These are phyloP conservation scores for Aspergillus cavernicola DNA, from an alignment of 495 filamentous ascomycete genomes.

Conservation along the genomic window DNA sequence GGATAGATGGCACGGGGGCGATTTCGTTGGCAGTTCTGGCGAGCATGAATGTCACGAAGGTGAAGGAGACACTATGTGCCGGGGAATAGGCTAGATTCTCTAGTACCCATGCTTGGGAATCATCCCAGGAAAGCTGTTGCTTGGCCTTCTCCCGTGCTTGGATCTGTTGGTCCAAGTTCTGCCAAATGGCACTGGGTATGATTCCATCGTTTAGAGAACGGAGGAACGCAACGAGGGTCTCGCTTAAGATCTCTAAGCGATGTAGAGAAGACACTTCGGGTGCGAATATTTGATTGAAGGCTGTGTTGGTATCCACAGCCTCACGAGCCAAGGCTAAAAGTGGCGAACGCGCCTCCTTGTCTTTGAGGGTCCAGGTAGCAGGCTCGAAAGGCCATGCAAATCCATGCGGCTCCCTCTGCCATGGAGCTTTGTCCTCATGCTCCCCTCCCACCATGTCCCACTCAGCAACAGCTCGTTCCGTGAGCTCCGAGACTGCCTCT, in stretches of 20 bases:
- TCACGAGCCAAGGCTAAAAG: slow-evolving; percentile 50
- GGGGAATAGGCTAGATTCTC: slow-evolving; percentile 69
- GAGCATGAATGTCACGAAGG: slow-evolving; percentile 80
- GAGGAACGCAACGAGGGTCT: slow-evolving; percentile 68
- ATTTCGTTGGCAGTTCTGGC: slow-evolving; percentile 47
- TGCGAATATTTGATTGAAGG: slow-evolving; percentile 54
- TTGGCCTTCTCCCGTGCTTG: slow-evolving; percentile 47
- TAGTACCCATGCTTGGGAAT: slow-evolving; percentile 63
- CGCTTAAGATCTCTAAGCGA: slow-evolving; percentile 65
- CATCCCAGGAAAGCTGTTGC: slow-evolving; percentile 50
- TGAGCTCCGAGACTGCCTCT: slow-evolving; percentile 71
- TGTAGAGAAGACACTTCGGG: slow-evolving; percentile 57
- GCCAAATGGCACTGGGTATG: slow-evolving; percentile 65
- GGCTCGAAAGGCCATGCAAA: slow-evolving; percentile 73
- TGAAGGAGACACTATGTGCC: slow-evolving; percentile 78
- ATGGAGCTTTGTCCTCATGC: slow-evolving; percentile 45
- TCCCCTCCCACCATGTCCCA: slow-evolving; percentile 71
- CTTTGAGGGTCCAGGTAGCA: slow-evolving; percentile 45
- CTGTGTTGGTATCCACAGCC: slow-evolving; percentile 63
- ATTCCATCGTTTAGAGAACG: slow-evolving; percentile 70
- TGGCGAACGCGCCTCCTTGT: slow-evolving; percentile 27
- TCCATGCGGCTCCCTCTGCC: slow-evolving; percentile 50
- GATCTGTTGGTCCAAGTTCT: slow-evolving; percentile 61
- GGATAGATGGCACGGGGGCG: slow-evolving; percentile 30
- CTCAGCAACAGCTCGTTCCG: slow-evolving; percentile 73